phyloP scores from a whole-genome alignment of 2,329 filamentous ascomycete genomes.

The Ceratocystis smalleyi region DNA sequence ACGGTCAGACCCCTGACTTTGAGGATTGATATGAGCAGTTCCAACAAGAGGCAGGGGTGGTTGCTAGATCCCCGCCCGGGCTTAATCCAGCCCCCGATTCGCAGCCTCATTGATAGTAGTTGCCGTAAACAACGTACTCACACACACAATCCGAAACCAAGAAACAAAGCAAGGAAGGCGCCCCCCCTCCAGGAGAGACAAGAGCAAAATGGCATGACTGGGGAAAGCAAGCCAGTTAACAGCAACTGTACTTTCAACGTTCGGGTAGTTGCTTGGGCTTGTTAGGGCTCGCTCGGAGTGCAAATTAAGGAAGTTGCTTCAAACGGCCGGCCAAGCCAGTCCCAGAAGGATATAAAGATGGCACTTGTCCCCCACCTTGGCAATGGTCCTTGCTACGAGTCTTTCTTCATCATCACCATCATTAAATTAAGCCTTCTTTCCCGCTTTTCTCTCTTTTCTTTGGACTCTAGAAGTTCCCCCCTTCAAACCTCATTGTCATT shows the following conservation, averaged over 20 bases:
- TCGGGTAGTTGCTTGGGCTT: not conserved
- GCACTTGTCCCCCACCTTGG: not conserved
- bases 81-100: not conserved
- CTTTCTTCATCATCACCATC: conserved; percentile 6
- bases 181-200: not conserved
- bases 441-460: not conserved
- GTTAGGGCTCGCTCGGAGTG: not conserved
- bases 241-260: not conserved
- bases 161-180: not conserved
- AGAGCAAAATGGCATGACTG: not conserved
- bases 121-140: not conserved
- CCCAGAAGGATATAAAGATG: not conserved
- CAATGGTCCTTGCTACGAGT: not conserved
- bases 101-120: not conserved
- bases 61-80: not conserved
- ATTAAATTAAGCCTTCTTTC: not conserved
- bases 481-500: not conserved
- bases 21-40: not conserved
- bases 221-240: not conserved
- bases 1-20: no score
- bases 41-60: not conserved
- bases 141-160: not conserved
- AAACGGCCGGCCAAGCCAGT: not conserved
- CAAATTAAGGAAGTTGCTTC: not conserved
- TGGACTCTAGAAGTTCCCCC: not conserved